These are phyloP conservation scores for Lyophyllum semitale DNA, from an alignment of 768 basidiomycete species.

Conservation along the genomic window DNA sequence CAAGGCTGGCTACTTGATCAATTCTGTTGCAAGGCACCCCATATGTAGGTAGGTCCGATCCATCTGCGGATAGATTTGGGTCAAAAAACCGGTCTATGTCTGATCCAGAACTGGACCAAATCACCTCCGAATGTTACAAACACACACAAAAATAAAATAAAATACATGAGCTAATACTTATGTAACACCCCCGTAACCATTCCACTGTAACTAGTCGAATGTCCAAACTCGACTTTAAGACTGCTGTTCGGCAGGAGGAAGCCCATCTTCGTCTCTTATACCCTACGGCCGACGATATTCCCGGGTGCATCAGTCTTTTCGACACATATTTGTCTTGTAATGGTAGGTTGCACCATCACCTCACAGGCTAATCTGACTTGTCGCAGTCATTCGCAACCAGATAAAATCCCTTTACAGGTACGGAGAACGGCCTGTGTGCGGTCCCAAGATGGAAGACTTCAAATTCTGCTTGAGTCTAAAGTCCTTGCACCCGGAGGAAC, in stretches of 20 bases:
- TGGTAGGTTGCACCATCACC: constrained; percentile 35
- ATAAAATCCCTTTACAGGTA: constrained; percentile 85
- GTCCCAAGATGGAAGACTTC: constrained; percentile 83
- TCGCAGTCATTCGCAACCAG: constrained; percentile 75
- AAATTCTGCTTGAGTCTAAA: constrained; percentile 93
- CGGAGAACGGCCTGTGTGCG: constrained; percentile 73
- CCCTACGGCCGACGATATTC: constrained; percentile 78
- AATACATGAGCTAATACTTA: not conserved
- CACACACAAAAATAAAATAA: not conserved
- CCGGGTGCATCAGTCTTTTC: constrained; percentile 76
- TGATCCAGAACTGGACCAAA: too few relatives aligned
- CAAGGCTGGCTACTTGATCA: too few relatives aligned
- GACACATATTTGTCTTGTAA: constrained; percentile 75
- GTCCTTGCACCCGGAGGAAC: constrained; percentile 72
- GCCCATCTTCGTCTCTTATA: constrained; percentile 63
- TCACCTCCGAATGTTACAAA: too few relatives aligned
- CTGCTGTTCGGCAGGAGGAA: constrained; percentile 67
- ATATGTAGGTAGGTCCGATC: too few relatives aligned
- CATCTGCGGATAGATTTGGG: too few relatives aligned
- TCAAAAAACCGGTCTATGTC: too few relatives aligned
- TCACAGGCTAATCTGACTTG: not conserved
- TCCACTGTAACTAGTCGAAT: not conserved
- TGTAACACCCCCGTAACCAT: too few relatives aligned
- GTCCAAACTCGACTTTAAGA: constrained; percentile 51
- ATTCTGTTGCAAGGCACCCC: too few relatives aligned